These are phyloP conservation scores for Euclidium syriacum DNA, from an alignment of 345 rosid genomes.

Conservation along the genomic window DNA sequence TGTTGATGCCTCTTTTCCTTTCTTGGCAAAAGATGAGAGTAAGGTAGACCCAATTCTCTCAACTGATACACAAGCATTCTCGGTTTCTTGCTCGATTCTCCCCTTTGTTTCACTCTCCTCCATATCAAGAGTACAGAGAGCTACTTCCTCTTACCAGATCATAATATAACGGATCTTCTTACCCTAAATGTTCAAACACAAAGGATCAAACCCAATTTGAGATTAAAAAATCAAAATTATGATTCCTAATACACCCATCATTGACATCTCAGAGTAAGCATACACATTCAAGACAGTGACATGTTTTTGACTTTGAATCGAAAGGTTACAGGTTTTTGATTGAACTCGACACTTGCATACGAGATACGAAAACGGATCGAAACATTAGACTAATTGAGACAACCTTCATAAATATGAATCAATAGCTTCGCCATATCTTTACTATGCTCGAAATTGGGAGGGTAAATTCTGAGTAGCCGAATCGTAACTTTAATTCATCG, in stretches of 20 bases:
- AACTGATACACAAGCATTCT: slow-evolving; percentile 14
- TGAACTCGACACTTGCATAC: neutral
- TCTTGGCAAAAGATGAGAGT: slow-evolving; percentile 20
- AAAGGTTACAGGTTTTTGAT: neutral
- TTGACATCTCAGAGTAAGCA: neutral
- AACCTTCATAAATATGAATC: neutral
- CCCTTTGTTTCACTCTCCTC: slow-evolving; percentile 15
- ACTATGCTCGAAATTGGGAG: neutral
- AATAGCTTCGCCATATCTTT: slow-evolving; percentile 4
- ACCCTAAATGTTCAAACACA: slow-evolving; percentile 5
- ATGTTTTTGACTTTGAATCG: neutral
- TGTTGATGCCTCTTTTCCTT: slow-evolving; percentile 1
- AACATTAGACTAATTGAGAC: slow-evolving; percentile 1
- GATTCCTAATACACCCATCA: neutral
- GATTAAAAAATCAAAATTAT: neutral
- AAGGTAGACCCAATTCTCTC: slow-evolving; percentile 16
- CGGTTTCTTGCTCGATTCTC: neutral
- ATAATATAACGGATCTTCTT: slow-evolving; percentile 14
- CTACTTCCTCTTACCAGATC: slow-evolving; percentile 10
- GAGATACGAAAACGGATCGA: slow-evolving; percentile 5
- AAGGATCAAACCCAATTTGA: neutral
- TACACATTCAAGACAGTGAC: slow-evolving; percentile 18
- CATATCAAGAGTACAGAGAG: slow-evolving; percentile 13
- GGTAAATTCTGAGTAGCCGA: neutral
- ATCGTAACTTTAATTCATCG: neutral